Percentiles rank a stretch among this genome's conserved stretches.
Conservation (phyloP, 495 filamentous ascomycete species). For the Aspergillus taichungensis region DNA sequence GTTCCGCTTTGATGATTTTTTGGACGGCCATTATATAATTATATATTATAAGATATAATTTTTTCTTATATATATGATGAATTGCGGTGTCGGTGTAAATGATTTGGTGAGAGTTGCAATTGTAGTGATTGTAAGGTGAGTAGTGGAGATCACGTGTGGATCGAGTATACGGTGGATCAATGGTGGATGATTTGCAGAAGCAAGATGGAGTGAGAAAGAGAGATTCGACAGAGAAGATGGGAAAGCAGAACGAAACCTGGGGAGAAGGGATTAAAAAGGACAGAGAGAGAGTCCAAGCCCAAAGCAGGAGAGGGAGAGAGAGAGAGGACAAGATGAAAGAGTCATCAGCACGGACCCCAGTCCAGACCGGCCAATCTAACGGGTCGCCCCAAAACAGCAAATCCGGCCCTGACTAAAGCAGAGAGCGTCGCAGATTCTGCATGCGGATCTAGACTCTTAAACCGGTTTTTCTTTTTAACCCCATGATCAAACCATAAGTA, state of each 20-base stretch:
- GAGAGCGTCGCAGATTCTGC: constrained; percentile 20
- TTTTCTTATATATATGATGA: not conserved
- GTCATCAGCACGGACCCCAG: not conserved
- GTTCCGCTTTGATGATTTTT: constrained; percentile 5
- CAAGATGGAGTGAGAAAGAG: not conserved
- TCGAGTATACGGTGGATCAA: too few species aligned
- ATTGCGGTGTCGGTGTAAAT: not conserved
- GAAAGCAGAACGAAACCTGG: not conserved
- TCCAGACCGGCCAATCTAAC: constrained; percentile 1
- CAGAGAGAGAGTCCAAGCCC: too few species aligned
- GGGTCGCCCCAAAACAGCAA: constrained; percentile 16
- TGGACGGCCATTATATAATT: constrained; percentile 11
- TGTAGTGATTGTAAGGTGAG: too few species aligned
- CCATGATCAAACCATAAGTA: not conserved
- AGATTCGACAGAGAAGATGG: not conserved
- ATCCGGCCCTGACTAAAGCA: constrained; percentile 6
- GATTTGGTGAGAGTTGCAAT: too few species aligned
- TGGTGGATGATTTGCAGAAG: not conserved
- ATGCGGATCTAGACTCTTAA: constrained; percentile 17
- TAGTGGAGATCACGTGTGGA: too few species aligned
- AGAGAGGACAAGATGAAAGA: not conserved
- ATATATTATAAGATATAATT: too few species aligned
- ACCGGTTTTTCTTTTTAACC: not conserved
- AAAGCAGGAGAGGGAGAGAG: too few species aligned
- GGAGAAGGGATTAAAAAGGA: not conserved